phyloP scores from a whole-genome alignment of 2,329 filamentous ascomycete species.

The Verticillium tricorpus region DNA sequence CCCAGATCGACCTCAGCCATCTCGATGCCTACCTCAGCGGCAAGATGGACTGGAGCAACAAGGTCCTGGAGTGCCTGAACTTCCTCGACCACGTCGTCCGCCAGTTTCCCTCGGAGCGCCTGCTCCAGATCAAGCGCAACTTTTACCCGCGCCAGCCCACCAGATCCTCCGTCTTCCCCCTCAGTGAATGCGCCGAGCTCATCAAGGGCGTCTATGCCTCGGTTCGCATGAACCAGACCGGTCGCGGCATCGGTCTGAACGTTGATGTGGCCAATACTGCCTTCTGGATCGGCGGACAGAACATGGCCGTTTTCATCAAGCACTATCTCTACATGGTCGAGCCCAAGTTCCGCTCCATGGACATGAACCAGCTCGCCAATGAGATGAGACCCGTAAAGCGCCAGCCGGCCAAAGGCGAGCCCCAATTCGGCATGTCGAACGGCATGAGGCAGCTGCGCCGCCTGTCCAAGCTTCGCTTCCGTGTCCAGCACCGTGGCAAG shows the following conservation, averaged over 20 bases:
- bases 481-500: conserved; percentile 48
- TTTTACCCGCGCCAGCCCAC: conserved; percentile 65
- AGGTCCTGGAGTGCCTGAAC: conserved; percentile 75
- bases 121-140: conserved; percentile 72
- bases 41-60: conserved; percentile 55
- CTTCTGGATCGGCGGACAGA: conserved; percentile 62
- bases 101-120: conserved; percentile 64
- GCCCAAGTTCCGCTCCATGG: conserved; percentile 2
- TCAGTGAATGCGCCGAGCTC: conserved; percentile 64
- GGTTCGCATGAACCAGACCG: conserved; percentile 65
- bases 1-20: conserved; percentile 61
- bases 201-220: conserved; percentile 89
- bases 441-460: conserved; percentile 51
- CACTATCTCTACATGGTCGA: conserved; percentile 21
- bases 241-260: conserved; percentile 71
- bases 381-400: conserved; percentile 29
- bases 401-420: conserved; percentile 12
- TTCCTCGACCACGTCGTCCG: conserved; percentile 89
- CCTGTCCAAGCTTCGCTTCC: conserved; percentile 52
- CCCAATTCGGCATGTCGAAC: conserved; percentile 35
- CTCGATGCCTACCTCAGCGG: conserved; percentile 64
- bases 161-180: conserved; percentile 39
- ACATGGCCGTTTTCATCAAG: conserved; percentile 24
- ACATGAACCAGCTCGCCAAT: conserved; percentile 19
- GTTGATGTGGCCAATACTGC: conserved; percentile 88